Evolutionary conservation across 2,329 filamentous ascomycete genomes (phyloP), one percentile per base, ranked within the genome.

Genomic region (Akanthomyces dipterigenus): DNA sequence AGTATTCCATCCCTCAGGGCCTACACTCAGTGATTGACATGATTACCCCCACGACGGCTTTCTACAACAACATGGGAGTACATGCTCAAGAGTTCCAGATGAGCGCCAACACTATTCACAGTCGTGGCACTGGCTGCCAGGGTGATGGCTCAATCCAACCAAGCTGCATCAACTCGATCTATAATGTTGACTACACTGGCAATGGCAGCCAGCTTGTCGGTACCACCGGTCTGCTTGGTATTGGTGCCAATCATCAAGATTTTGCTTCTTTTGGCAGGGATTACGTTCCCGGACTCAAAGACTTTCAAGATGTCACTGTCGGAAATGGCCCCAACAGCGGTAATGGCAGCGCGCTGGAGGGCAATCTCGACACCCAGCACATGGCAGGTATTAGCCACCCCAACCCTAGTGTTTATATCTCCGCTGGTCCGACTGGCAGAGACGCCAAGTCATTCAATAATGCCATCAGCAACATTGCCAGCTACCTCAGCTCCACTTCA

Each of bases 281-380:
- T 3, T 58, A 38, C 20, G 34, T 31, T 12, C 34, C 45, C 8
- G 28, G 28, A 2, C 34, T 58, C 6, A 28, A 40, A 20, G 45
- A 63, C 20, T 63, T 65, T 18, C 51, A 58, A 12, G 63, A 63
- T 34, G 60, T 53, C 18, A 34, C 48, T 14, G 22, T 58, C 16
- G 22, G 18, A 22, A 34, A 46, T 9, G 45, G 45, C 2, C 31
- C 43, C 55, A 58, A 58, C 22, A 26, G 18, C 1, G 45, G 45
- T 45, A 31, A 49, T 22, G 58, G 58, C 38, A 43, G 48, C 11
- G 24, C 40, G 3, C 46, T 59, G 4, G 64, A 65, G 26, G 64
- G 63, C 14, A 65, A 65, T 36, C 36, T 65, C 16, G 64, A 65
- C 45, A 64, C 61, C 14, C 64, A 65, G 36, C 55, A 48, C 22